Percentiles rank a stretch among this genome's conserved stretches.
Conservation (phyloP, 2,329 filamentous ascomycete species). For the Macrophomina tecta region DNA sequence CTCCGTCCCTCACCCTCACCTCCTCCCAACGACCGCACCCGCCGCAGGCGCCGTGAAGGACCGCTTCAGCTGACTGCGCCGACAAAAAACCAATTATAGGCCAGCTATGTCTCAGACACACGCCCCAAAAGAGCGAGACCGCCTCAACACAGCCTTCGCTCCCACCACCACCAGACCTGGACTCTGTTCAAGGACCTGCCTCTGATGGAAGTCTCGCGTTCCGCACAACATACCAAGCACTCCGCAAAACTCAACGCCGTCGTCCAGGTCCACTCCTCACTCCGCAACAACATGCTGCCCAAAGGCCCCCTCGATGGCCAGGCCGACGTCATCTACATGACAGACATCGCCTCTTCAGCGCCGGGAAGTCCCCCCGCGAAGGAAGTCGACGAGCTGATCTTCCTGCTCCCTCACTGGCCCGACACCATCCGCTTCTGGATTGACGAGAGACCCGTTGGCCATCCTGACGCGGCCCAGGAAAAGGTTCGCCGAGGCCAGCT, state of each 20-base stretch:
- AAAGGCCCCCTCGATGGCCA: conserved; percentile 7
- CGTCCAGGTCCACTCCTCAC: conserved; percentile 18
- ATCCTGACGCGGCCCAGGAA: conserved; percentile 1
- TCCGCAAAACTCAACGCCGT: conserved; percentile 10
- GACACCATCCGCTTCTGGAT: conserved; percentile 20
- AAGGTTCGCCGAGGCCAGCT: neutral
- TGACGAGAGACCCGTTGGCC: conserved; percentile 11
- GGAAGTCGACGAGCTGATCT: conserved; percentile 15
- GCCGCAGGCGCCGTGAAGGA: neutral
- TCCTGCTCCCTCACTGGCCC: neutral
- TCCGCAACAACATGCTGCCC: conserved; percentile 13
- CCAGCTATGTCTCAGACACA: conserved; percentile 23
- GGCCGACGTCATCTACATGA: conserved; percentile 19
- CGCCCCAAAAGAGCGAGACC: neutral
- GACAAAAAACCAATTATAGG: neutral
- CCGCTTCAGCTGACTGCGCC: neutral
- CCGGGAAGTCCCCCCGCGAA: neutral
- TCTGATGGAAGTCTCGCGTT: neutral
- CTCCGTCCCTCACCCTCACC: neutral
- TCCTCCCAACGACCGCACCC: neutral
- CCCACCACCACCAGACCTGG: neutral
- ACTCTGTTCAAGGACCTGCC: conserved; percentile 10
- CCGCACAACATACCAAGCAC: neutral
- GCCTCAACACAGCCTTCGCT: neutral
- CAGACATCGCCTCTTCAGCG: conserved; percentile 7